These are phyloP conservation scores for Mrakia gelida DNA, from an alignment of 768 basidiomycete species.

Conservation along the genomic window DNA sequence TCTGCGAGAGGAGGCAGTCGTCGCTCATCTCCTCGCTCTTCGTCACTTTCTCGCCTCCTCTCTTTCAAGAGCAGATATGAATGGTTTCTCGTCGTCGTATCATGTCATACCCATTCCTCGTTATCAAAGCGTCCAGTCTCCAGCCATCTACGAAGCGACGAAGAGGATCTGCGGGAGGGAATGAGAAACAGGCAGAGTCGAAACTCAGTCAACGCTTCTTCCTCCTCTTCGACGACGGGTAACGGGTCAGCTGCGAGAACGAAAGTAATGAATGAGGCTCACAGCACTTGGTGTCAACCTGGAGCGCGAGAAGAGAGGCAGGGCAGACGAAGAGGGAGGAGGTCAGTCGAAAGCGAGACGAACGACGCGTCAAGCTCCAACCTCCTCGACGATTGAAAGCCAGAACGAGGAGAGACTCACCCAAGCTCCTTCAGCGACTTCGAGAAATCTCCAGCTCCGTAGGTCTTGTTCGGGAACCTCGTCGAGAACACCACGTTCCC, in stretches of 20 bases:
- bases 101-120: too few species aligned
- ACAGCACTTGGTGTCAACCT: slow-evolving; percentile 12
- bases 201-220: neutral
- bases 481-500: slow-evolving; percentile 73
- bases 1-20: too few species aligned
- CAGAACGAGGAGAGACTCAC: neutral
- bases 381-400: neutral
- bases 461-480: slow-evolving; percentile 87
- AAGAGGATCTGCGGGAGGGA: neutral
- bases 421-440: slow-evolving; percentile 77
- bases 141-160: slow-evolving; percentile 5
- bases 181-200: neutral
- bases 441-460: slow-evolving; percentile 65
- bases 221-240: too few species aligned
- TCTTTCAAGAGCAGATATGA: too few species aligned
- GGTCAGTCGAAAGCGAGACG: neutral
- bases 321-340: neutral
- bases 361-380: neutral
- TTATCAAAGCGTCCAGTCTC: too few species aligned
- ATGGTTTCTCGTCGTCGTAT: too few species aligned
- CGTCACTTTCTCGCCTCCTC: too few species aligned
- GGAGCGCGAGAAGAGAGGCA: neutral
- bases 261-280: neutral
- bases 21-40: too few species aligned
- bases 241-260: neutral